Conservation (phyloP, 106 monocot species). For the Dendrobium chrysotoxum region DNA sequence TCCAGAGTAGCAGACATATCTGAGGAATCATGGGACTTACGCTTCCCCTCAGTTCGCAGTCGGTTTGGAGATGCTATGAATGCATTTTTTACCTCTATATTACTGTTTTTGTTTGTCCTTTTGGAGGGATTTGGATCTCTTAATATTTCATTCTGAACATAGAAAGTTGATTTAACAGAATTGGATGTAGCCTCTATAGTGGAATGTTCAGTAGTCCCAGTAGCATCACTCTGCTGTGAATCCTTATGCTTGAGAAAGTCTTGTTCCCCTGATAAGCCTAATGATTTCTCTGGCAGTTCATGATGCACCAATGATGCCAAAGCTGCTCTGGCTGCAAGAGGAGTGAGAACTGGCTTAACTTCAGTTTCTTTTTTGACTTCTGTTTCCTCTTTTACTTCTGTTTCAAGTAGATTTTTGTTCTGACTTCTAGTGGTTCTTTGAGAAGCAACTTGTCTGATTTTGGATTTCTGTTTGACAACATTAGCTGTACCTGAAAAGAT, state of each 20-base stretch:
- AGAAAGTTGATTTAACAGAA: background rate
- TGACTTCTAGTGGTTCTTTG: slow-evolving; percentile 32
- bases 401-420: slow-evolving; percentile 10
- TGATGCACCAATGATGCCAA: slow-evolving; percentile 45
- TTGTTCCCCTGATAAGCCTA: background rate
- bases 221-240: background rate
- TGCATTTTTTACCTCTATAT: background rate
- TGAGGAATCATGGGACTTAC: background rate
- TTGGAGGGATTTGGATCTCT: background rate
- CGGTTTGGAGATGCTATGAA: background rate
- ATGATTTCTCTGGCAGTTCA: slow-evolving; percentile 27
- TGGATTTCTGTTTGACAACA: slow-evolving; percentile 1
- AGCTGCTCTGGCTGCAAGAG: slow-evolving; percentile 64
- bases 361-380: background rate
- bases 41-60: background rate
- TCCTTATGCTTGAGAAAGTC: background rate
- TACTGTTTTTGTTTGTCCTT: background rate
- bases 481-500: background rate
- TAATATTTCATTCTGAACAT: background rate
- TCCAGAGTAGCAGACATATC: background rate
- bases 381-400: background rate
- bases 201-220: slow-evolving; percentile 5
- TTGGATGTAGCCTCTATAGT: slow-evolving; percentile 1
- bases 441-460: background rate
- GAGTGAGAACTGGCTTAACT: slow-evolving; percentile 37